A percentile compares a stretch with the other conserved stretches of the same genome.
These are phyloP conservation scores for Boletus huronensis DNA, from an alignment of 768 basidiomycete species.

Conservation along the genomic window DNA sequence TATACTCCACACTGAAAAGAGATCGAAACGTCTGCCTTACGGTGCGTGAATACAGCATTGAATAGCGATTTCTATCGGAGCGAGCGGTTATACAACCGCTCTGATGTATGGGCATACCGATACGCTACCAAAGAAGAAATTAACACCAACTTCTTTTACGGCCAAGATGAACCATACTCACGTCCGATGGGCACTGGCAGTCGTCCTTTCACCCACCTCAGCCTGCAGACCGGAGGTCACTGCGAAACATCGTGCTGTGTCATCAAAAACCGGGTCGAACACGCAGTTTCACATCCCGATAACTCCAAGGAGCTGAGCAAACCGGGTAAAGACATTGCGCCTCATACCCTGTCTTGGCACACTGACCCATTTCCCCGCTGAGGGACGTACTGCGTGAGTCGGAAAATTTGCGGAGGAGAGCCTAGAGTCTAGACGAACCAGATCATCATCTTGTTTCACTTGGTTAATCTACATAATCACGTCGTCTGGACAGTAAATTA, in stretches of 20 bases:
- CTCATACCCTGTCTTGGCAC: not conserved
- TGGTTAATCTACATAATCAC: conserved; percentile 9
- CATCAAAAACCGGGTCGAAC: conserved; percentile 3
- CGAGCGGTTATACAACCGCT: not conserved
- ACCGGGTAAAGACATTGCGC: not conserved
- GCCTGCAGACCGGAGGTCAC: not conserved
- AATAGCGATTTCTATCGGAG: conserved; percentile 20
- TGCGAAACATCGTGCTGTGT: conserved; percentile 9
- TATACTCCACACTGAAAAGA: conserved; percentile 2
- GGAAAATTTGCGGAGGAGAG: conserved; percentile 6
- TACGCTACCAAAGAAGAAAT: conserved; percentile 33
- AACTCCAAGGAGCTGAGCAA: not conserved
- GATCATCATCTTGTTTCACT: conserved; percentile 1
- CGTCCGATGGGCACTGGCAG: not conserved
- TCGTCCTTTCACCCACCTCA: not conserved
- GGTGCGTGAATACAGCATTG: conserved; percentile 10
- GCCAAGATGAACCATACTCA: conserved; percentile 14
- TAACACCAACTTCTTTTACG: conserved; percentile 22
- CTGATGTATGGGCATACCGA: conserved; percentile 28
- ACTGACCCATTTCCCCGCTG: not conserved
- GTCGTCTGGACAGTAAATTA: conserved; percentile 17
- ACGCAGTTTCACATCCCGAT: not conserved
- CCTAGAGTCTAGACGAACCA: too few relatives aligned
- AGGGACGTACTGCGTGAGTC: not conserved
- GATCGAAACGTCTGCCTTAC: not conserved